Base-by-base conservation (phyloP, 495 filamentous ascomycete species). In the Hypoxylon lienhwacheense region DNA sequence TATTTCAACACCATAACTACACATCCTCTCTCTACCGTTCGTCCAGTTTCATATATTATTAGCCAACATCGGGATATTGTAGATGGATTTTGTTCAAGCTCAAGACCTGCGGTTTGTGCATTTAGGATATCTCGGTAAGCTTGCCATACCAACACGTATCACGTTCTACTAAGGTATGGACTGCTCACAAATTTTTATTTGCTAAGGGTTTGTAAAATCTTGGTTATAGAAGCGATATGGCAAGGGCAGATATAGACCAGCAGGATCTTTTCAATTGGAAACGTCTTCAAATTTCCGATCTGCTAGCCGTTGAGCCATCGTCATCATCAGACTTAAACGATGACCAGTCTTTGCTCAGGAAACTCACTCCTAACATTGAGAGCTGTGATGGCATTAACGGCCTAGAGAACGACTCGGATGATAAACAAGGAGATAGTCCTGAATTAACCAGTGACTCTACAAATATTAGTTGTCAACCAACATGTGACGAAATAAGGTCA, bases 291-390 rank as follows among this genome's bases (percentile, higher is more conserved):
- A 28, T 16, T 14, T 29, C 29, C 16, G 14, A 36, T 3, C 19
- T 36, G 10, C 8, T 17, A 16, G 28, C 19, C 21, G 16, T 6
- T 41, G 41, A 10, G 12, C 11, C 17, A 3, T 3, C 19, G 12
- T 12, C 32, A 22, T 29, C 43, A 6, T 26, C 55, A 15, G 5
- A 16, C 24, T 12, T 8, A 20, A 5, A 5, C 14, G 1, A 20
- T 25, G 16, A 48, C 24, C 29, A 24, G 7, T 15, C 50, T 10
- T 11, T 32, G n/a, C 22, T 39, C 5, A 45, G 31, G 26, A 15
- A 34, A 2, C 7, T 45, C 34, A 37, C 52, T 2, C 14, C 34
- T 12, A 52, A 28, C 8, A 40, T 55, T 4, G 50, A 61, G 1
- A 16, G 53, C n/a, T n/a, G n/a, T 4, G 21, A 29, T 14, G 10